A percentile compares a stretch with the other conserved stretches of the same genome.
phyloP scores from a whole-genome alignment of 345 rosid species.

The Kandelia obovata region DNA sequence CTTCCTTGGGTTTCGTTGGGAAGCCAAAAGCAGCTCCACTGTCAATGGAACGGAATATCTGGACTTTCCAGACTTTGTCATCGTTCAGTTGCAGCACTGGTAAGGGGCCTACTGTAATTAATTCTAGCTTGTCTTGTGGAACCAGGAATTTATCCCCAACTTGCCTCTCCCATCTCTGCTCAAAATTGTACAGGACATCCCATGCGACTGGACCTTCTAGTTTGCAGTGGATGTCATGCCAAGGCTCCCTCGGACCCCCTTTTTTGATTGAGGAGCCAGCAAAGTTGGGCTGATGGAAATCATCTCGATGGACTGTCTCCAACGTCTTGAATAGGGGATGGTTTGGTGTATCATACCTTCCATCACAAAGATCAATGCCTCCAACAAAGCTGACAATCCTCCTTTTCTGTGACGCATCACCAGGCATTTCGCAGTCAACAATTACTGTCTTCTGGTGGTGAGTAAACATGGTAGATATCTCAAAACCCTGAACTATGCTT shows the following conservation, averaged over 20 bases:
- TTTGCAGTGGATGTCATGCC: constrained; percentile 92
- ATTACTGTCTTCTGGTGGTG: constrained; percentile 79
- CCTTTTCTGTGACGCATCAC: constrained; percentile 27
- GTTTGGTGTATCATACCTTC: constrained; percentile 68
- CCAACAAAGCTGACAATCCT: constrained; percentile 75
- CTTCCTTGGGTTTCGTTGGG: constrained; percentile 36
- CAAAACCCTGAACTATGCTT: constrained; percentile 43
- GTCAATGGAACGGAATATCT: constrained; percentile 68
- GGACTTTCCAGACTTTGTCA: constrained; percentile 56
- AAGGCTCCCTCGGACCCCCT: constrained; percentile 95
- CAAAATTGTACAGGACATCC: constrained; percentile 86
- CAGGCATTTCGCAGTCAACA: constrained; percentile 48
- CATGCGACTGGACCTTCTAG: constrained; percentile 85
- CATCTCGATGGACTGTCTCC: constrained; percentile 41
- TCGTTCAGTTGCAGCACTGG: constrained; percentile 18
- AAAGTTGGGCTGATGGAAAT: constrained; percentile 89
- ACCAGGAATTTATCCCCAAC: constrained; percentile 30
- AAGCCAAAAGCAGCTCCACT: constrained; percentile 44
- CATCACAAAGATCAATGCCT: constrained; percentile 88
- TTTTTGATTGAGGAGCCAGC: constrained; percentile 47
- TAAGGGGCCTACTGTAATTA: constrained; percentile 27
- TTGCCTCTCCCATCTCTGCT: constrained; percentile 84
- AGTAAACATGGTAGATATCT: constrained; percentile 53
- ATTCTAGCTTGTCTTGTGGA: constrained; percentile 25
- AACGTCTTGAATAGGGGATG: constrained; percentile 71